Conservation (phyloP, 176 grass and related monocot species). For the Triticum urartu region DNA sequence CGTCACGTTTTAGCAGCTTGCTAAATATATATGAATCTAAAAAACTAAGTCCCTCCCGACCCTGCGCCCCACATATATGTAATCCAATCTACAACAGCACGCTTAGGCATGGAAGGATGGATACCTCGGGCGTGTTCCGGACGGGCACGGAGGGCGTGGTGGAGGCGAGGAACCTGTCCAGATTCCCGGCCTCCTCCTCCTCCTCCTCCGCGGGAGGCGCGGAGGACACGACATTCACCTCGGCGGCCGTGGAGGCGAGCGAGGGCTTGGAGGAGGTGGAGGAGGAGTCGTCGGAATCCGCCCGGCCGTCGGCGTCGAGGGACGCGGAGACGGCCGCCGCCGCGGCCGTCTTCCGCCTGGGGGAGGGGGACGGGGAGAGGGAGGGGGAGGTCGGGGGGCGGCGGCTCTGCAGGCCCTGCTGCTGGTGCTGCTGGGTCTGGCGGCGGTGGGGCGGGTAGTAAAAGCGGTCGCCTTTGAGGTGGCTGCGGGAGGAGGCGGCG, state of each 20-base stretch:
- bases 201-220: background rate
- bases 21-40: background rate
- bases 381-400: slow-evolving; percentile 35
- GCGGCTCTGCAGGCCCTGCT: slow-evolving; percentile 48
- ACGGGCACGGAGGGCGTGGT: slow-evolving; percentile 68
- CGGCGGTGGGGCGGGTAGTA: slow-evolving; percentile 67
- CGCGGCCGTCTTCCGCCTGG: slow-evolving; percentile 26
- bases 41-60: background rate
- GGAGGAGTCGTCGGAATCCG: slow-evolving; percentile 69
- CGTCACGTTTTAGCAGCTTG: background rate
- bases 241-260: slow-evolving; percentile 27
- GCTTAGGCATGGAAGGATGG: background rate
- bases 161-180: slow-evolving; percentile 74
- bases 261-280: slow-evolving; percentile 60
- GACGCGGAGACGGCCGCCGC: background rate
- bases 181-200: slow-evolving; percentile 52
- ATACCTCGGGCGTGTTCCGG: slow-evolving; percentile 64
- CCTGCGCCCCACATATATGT: background rate
- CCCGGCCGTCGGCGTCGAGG: slow-evolving; percentile 33
- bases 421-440: slow-evolving; percentile 49
- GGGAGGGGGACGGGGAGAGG: slow-evolving; percentile 33
- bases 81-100: background rate
- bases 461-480: slow-evolving; percentile 44
- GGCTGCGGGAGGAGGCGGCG: slow-evolving; percentile 50
- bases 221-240: background rate